These are phyloP conservation scores for Penicillium sp. DNA, from an alignment of 2,329 filamentous ascomycete genomes.

Conservation along the genomic window DNA sequence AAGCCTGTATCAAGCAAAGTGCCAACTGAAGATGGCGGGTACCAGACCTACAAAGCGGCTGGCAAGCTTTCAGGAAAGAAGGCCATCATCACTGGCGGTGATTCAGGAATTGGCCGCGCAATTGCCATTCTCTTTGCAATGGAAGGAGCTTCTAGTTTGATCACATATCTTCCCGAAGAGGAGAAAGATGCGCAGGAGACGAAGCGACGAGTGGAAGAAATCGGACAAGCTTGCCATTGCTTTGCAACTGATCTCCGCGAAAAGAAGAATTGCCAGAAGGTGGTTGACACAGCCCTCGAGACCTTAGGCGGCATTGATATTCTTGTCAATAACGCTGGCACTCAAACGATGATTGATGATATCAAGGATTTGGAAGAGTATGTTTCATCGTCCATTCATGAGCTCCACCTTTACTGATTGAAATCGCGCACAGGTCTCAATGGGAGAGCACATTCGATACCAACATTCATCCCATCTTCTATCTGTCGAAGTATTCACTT, in stretches of 20 bases:
- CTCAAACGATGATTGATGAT: slow-evolving; percentile 70
- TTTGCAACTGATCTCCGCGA: slow-evolving; percentile 63
- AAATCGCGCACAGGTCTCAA: slow-evolving; percentile 58
- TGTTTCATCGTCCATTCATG: neutral
- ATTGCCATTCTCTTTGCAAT: slow-evolving; percentile 74
- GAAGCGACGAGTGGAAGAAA: slow-evolving; percentile 65
- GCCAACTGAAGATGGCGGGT: slow-evolving; percentile 65
- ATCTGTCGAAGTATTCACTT: slow-evolving; percentile 71
- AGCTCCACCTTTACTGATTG: neutral
- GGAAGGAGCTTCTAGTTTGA: slow-evolving; percentile 72
- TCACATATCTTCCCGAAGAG: slow-evolving; percentile 72
- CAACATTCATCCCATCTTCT: slow-evolving; percentile 81
- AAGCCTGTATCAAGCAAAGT: slow-evolving; percentile 63
- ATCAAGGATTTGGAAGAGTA: slow-evolving; percentile 70
- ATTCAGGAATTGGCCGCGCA: slow-evolving; percentile 74
- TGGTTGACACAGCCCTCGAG: slow-evolving; percentile 64
- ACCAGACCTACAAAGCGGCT: slow-evolving; percentile 69
- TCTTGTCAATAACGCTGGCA: slow-evolving; percentile 65
- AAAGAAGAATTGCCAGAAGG: slow-evolving; percentile 65
- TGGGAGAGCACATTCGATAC: slow-evolving; percentile 77
- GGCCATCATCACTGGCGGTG: slow-evolving; percentile 78
- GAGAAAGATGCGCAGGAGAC: slow-evolving; percentile 73
- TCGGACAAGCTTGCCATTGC: slow-evolving; percentile 64
- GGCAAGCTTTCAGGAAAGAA: slow-evolving; percentile 72
- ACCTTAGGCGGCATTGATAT: slow-evolving; percentile 70